Percentiles rank a stretch among this genome's conserved stretches.
phyloP scores from a whole-genome alignment of 202 grass and related monocot species.

The Panicum virgatum region DNA sequence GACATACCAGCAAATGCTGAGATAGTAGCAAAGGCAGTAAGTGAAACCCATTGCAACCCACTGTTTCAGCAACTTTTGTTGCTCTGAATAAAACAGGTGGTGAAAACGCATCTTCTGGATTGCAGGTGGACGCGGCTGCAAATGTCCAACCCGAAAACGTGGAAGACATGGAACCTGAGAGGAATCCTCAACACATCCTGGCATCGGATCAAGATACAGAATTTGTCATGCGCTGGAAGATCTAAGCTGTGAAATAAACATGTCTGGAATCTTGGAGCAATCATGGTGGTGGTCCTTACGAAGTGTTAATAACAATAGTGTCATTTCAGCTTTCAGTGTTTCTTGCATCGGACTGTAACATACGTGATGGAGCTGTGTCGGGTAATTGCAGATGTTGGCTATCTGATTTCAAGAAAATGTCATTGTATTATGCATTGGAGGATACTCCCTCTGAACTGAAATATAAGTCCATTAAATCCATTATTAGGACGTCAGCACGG shows the following conservation, averaged over 20 bases:
- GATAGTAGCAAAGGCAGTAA: slow-evolving; percentile 89
- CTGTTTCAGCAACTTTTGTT: slow-evolving; percentile 5
- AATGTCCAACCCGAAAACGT: slow-evolving; percentile 89
- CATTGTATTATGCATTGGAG: background rate
- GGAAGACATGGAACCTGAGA: slow-evolving; percentile 82
- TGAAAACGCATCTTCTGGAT: slow-evolving; percentile 21
- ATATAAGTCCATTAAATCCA: background rate
- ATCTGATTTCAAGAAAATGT: slow-evolving; percentile 5
- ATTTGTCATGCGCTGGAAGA: background rate
- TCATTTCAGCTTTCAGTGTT: background rate
- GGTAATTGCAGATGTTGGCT: background rate
- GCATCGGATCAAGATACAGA: slow-evolving; percentile 77
- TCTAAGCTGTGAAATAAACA: slow-evolving; percentile 50
- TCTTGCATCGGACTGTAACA: background rate
- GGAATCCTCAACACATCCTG: slow-evolving; percentile 94
- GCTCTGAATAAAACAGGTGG: background rate
- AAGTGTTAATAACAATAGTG: slow-evolving; percentile 32
- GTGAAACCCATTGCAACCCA: background rate
- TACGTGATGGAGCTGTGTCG: background rate
- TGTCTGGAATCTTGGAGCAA: background rate
- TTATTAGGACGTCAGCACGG: background rate
- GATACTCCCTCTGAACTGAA: background rate
- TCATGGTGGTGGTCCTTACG: background rate
- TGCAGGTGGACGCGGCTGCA: slow-evolving; percentile 79
- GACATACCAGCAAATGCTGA: slow-evolving; percentile 64